Base-by-base conservation (phyloP, 176 grass and related monocot genomes). In the Aegilops sharonensis region DNA sequence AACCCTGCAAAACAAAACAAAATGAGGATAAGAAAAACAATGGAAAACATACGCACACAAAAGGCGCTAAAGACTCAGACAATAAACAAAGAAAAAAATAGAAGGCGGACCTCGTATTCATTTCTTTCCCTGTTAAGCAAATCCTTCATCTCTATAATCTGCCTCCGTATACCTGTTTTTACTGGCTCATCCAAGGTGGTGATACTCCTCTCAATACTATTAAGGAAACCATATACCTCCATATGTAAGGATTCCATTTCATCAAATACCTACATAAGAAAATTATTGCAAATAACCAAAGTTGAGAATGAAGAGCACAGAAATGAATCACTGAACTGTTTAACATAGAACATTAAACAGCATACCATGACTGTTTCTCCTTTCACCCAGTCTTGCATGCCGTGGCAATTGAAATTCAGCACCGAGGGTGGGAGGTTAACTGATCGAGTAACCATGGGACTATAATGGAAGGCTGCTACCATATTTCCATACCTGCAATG, bases 381-480 rank as follows among this genome's bases (percentile, higher is more conserved):
- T 88, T 89, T 94, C 61, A 98, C 67, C 91, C 91, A 98, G n/a
- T 92, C 91, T 86, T 92, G 89, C 50, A 76, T 83, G 73, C 84
- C 50, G 45, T 88, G 84, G 56, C 82, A 82, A 64, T 45, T 91
- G 62, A 95, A 94, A 91, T 95, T 89, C 73, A 98, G 89, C 48
- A 89, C 64, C 54, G 86, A 75, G 18, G 91, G 91, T 30, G 95
- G 95, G 71, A 98, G 88, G 52, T 90, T 78, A 88, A 98, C 93
- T 68, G 91, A 95, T 66, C 94, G 64, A 91, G 93, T 94, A 87
- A 82, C 70, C 83, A 95, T 84, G 32, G 87, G 93, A 87, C 90
- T 82, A 84, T 98, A 98, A 27, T 84, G 89, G 84, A 98, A 98
- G 69, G 90, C 88, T 5, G 95, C 93, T 73, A 94, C 95, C 95